Evolutionary conservation across 176 grass and related monocot genomes (phyloP), one percentile per base, ranked within the genome.

Genomic region (Oryza longistaminata): DNA sequence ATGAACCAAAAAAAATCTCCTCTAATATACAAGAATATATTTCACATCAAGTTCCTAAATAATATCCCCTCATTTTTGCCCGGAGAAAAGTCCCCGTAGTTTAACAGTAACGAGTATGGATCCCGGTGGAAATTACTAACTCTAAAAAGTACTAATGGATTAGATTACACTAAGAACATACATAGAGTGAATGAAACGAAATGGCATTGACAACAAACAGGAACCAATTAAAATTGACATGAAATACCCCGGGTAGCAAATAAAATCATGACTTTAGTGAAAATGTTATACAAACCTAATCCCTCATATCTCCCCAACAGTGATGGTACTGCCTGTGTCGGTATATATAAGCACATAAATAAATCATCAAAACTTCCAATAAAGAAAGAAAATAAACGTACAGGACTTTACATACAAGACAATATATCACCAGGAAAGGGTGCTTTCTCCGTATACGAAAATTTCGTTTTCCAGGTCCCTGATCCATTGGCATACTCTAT

Each of bases 341-440:
- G 76, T 91, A 50, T 64, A 84, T 91, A 50, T 64, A 84, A 81
- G 85, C 84, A 87, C 66, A 91, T 84, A 69, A 66, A 91, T 84
- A 64, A 66, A 93, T 50, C 60, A 88, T 87, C 73, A 64, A 88
- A 86, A 77, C 11, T 33, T 83, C 81, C 80, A 48, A 83, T 25
- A 31, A 52, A 75, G 45, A 67, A 17, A 76, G 22, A 74, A 14
- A 5, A 49, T 14, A 81, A 16, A 74, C 81, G 21, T 46, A 77
- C 78, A 84, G 0, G 37, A 90, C 84, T 68, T 79, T 79, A 91
- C 84, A 83, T 71, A 67, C 69, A 61, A 70, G 64, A 71, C 82
- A 85, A 92, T 39, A 81, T 71, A 96, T 99, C 96, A 99, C 96
- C 96, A 99, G 66, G 96, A 92, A 93, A 99, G 88, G 75, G 91